These are phyloP conservation scores for Trichosporon sp. DNA, from an alignment of 1,284 basidiomycete species.

Conservation along the genomic window DNA sequence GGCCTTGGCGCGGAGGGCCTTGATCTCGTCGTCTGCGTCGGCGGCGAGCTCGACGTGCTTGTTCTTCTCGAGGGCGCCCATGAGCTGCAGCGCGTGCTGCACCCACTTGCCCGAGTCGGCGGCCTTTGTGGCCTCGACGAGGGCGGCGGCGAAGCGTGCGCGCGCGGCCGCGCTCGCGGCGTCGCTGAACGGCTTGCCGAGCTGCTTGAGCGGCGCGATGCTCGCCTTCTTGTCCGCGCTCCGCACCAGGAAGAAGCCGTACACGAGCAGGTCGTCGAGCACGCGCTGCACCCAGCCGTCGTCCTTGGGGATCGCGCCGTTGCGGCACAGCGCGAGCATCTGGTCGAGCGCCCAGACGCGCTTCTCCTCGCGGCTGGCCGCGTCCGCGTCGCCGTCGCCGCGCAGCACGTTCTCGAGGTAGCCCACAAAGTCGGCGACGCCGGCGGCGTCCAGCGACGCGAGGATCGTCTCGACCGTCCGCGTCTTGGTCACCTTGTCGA, in stretches of 20 bases:
- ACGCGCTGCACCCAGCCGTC: conserved; percentile 71
- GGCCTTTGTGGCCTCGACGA: conserved; percentile 62
- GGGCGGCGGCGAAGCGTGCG: conserved; percentile 15
- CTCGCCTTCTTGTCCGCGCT: conserved; percentile 68
- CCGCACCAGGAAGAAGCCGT: conserved; percentile 70
- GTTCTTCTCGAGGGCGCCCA: conserved; percentile 57
- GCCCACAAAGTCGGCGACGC: conserved; percentile 71
- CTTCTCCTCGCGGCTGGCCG: conserved; percentile 13
- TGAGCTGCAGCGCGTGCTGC: conserved; percentile 60
- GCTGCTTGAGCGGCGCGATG: conserved; percentile 56
- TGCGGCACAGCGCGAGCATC: conserved; percentile 70
- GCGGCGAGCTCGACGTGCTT: conserved; percentile 63
- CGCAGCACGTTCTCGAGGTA: conserved; percentile 62
- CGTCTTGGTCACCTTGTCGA: conserved; percentile 86
- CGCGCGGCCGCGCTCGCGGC: conserved; percentile 55
- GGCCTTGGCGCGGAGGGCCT: conserved; percentile 54
- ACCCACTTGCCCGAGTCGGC: conserved; percentile 75
- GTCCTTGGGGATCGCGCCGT: conserved; percentile 71
- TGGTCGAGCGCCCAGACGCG: conserved; percentile 79
- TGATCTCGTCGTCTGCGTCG: conserved; percentile 60
- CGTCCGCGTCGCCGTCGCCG: conserved; percentile 52
- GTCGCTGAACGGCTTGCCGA: conserved; percentile 71
- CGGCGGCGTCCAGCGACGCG: conserved; percentile 66
- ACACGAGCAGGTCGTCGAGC: conserved; percentile 74
- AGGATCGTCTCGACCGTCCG: conserved; percentile 88